phyloP scores from a whole-genome alignment of 139 green algal species.

The Chlorella sp. region DNA sequence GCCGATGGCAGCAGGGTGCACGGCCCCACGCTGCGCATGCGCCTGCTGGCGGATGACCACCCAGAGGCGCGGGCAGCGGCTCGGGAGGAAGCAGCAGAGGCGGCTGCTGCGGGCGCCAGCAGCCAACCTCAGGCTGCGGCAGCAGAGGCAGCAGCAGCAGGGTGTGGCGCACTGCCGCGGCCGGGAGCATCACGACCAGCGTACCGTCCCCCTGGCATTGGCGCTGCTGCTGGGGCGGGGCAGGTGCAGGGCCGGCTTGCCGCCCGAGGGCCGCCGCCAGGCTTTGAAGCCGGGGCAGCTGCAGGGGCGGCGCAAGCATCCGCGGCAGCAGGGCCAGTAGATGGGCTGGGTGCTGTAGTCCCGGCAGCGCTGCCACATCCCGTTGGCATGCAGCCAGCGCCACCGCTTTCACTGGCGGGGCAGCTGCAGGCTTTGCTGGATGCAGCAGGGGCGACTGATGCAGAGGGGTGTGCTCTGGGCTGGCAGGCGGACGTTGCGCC shows the following conservation, averaged over 20 bases:
- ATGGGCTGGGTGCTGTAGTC: no score
- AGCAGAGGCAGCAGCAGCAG: neutral
- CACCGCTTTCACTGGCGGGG: neutral
- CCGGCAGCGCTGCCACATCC: neutral
- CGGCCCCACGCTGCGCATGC: slow-evolving; percentile 57
- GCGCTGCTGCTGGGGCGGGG: neutral
- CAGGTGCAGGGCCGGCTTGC: neutral
- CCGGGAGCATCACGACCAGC: neutral
- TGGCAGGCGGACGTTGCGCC: neutral
- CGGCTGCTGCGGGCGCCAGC: neutral
- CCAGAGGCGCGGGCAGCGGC: slow-evolving; percentile 37
- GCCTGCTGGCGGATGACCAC: slow-evolving; percentile 47
- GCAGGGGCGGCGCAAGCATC: no score
- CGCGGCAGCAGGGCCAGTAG: neutral
- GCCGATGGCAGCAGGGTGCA: slow-evolving; percentile 56
- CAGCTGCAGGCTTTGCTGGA: slow-evolving; percentile 3
- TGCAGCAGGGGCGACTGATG: neutral
- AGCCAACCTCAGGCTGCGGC: neutral
- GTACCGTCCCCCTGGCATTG: slow-evolving; percentile 3
- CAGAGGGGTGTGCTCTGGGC: neutral
- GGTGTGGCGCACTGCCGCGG: neutral
- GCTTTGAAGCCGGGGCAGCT: neutral
- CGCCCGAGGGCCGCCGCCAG: neutral
- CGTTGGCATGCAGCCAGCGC: no score
- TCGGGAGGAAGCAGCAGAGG: slow-evolving; percentile 16